These are phyloP conservation scores for Aureobasidium sp. DNA, from an alignment of 2,329 filamentous ascomycete genomes.

Conservation along the genomic window DNA sequence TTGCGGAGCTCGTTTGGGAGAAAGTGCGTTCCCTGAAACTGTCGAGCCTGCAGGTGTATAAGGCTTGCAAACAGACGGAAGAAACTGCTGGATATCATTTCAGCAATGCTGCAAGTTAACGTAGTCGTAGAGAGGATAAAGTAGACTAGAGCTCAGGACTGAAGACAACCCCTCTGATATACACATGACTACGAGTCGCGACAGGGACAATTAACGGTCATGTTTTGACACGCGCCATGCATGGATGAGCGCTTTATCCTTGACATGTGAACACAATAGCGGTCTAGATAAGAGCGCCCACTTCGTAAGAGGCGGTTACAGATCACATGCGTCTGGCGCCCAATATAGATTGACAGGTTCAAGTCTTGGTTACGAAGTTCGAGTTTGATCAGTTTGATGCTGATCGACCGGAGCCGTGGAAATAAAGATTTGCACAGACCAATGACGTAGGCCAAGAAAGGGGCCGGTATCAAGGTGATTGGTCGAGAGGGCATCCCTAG, in stretches of 20 bases:
- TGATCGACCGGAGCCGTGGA: neutral
- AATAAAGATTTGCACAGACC: neutral
- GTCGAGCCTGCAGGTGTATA: slow-evolving; percentile 12
- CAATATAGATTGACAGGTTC: neutral
- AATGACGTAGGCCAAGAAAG: neutral
- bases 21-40: slow-evolving; percentile 40
- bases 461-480: neutral
- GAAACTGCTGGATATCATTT: neutral
- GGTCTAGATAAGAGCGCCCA: neutral
- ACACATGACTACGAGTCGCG: neutral
- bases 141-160: neutral
- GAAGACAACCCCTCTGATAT: neutral
- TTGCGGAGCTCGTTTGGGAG: slow-evolving; percentile 50
- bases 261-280: neutral
- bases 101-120: neutral
- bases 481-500: neutral
- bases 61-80: neutral
- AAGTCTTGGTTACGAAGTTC: neutral
- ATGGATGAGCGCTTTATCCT: neutral
- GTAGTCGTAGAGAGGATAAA: neutral
- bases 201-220: neutral
- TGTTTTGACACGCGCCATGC: neutral
- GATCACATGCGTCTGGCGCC: neutral
- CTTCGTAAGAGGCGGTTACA: neutral
- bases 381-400: slow-evolving; percentile 6